Evolutionary conservation across 192 early-diverging fungal species (phyloP).

Genomic region (Neocallimastix lanati): DNA sequence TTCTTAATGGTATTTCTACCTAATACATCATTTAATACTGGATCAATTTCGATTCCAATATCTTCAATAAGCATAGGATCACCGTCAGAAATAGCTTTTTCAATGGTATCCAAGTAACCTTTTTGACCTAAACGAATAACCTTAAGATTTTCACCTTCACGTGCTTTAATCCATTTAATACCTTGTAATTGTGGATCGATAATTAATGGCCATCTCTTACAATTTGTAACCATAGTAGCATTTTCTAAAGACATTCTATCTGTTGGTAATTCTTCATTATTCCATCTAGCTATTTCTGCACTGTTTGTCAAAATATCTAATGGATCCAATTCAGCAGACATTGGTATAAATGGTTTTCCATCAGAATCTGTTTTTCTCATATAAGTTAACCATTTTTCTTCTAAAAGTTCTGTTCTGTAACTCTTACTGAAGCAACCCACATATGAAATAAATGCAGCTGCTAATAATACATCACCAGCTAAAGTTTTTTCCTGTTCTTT

Average conservation of each 20-base stretch:
- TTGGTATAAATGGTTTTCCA: constrained; percentile 17
- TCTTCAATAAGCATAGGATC: constrained; percentile 44
- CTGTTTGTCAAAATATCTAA: constrained; percentile 33
- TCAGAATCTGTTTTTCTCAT: constrained; percentile 18
- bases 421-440: constrained; percentile 46
- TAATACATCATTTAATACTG: constrained; percentile 38
- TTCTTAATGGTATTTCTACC: constrained; percentile 49
- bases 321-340: constrained; percentile 34
- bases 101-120: constrained; percentile 41
- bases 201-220: constrained; percentile 46
- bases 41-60: constrained; percentile 36
- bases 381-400: constrained; percentile 36
- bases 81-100: constrained; percentile 39
- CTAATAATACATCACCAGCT: constrained; percentile 36
- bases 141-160: constrained; percentile 31
- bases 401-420: constrained; percentile 33
- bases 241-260: constrained; percentile 44
- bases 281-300: constrained; percentile 45
- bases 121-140: constrained; percentile 30
- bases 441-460: constrained; percentile 43
- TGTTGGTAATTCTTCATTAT: constrained; percentile 43
- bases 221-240: constrained; percentile 37
- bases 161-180: constrained; percentile 41
- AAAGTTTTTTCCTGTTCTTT: constrained; percentile 50
- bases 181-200: constrained; percentile 51